A percentile compares a stretch with the other conserved stretches of the same genome.
Conservation (phyloP, 106 monocot species). For the Dioscorea dumetorum region DNA sequence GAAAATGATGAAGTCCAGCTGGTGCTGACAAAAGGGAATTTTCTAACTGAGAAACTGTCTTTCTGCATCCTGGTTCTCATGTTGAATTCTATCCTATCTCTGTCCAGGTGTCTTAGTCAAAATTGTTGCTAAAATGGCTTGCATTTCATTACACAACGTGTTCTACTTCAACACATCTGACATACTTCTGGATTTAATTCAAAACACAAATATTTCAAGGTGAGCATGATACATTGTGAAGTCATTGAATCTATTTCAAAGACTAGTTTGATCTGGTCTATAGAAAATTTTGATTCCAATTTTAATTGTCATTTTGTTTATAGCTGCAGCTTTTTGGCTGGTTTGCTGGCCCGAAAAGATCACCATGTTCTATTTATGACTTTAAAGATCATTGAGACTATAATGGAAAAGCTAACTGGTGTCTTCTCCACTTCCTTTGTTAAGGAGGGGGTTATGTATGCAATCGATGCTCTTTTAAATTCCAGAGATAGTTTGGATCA, state of each 20-base stretch:
- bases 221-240: slow-evolving; percentile 5
- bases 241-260: neutral
- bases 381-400: slow-evolving; percentile 57
- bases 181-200: slow-evolving; percentile 48
- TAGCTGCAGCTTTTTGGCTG: slow-evolving; percentile 65
- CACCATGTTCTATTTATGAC: slow-evolving; percentile 53
- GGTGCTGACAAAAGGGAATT: slow-evolving; percentile 54
- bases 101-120: slow-evolving; percentile 50
- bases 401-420: slow-evolving; percentile 66
- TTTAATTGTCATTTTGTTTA: slow-evolving; percentile 7
- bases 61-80: slow-evolving; percentile 55
- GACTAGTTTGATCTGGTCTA: too few relatives aligned
- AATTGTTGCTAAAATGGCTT: neutral
- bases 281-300: neutral
- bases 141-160: slow-evolving; percentile 17
- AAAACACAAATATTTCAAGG: slow-evolving; percentile 69
- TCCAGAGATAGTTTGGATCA: slow-evolving; percentile 20
- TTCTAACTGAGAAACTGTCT: slow-evolving; percentile 38
- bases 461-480: slow-evolving; percentile 47
- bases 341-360: slow-evolving; percentile 55
- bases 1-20: slow-evolving; percentile 31
- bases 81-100: slow-evolving; percentile 53
- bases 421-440: slow-evolving; percentile 56
- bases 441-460: slow-evolving; percentile 80
- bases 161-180: slow-evolving; percentile 53